Base-by-base conservation (phyloP, 2,329 filamentous ascomycete species). In the Trichoderma simmonsii region DNA sequence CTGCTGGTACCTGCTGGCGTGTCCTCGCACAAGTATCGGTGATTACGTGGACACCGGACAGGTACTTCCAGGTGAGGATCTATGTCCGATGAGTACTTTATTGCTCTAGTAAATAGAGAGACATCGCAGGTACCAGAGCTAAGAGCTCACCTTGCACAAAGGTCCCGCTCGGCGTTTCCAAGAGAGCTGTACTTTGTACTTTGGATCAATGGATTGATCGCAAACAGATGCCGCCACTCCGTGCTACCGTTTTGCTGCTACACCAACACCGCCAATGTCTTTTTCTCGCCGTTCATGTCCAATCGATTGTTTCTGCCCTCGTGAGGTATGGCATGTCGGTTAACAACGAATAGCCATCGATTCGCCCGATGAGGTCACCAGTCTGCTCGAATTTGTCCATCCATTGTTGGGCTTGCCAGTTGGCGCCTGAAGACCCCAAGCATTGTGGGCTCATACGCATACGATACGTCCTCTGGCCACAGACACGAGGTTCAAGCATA, bases 351-450 rank as follows among this genome's bases (percentile, higher is more conserved):
- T 34, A 14, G 24, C 65, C 65, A 39, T 60, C 15, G 21, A 21
- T 12, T 21, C 36, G 32, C 18, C 34, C 65, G 59, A 43, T 59
- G 18, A 59, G 18, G 34, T 15, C 18, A 24, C 24, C n/a, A 6
- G 11, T 30, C 34, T 26, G 56, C 32, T 69, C 66, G 24, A 68
- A 21, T 60, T 3, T n/a, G 54, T 24, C 26, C 14, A 9, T 30
- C 8, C 6, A 9, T 61, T 5, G 56, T 61, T 56, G 28, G 56
- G 67, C 48, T 39, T 36, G 24, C 18, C 11, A 14, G 32, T 70
- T 70, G 68, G 68, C 68, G 59, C 68, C 68, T 63, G 68, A 70
- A 70, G 68, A 63, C 30, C 67, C 67, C 21, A 36, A 54, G 32
- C 32, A 36, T 48, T 59, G 65, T 59, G 51, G 32, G 43, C 24